phyloP scores from a whole-genome alignment of 1,284 basidiomycete genomes.

The Tylopilus sp. region DNA sequence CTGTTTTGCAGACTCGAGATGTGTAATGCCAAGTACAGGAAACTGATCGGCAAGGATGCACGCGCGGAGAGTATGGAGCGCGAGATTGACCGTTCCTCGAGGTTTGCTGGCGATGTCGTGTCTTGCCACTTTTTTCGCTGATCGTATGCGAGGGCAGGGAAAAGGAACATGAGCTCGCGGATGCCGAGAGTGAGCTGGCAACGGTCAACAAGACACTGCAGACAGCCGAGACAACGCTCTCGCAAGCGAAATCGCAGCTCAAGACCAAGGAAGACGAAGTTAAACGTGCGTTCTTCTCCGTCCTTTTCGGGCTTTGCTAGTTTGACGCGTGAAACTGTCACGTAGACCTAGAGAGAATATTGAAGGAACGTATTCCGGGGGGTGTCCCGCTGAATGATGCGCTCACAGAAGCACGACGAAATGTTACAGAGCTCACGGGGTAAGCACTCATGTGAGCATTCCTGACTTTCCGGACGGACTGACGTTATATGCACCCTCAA shows the following conservation, averaged over 20 bases:
- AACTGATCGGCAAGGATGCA: conserved; percentile 58
- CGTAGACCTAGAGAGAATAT: conserved; percentile 52
- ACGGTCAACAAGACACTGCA: conserved; percentile 55
- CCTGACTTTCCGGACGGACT: background rate
- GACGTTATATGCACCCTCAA: background rate
- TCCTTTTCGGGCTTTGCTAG: background rate
- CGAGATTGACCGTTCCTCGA: conserved; percentile 56
- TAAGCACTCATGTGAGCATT: conserved; percentile 33
- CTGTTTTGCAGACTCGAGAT: conserved; percentile 50
- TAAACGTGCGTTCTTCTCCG: conserved; percentile 43
- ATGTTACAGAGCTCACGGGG: conserved; percentile 56
- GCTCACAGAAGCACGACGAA: conserved; percentile 51
- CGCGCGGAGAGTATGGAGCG: conserved; percentile 66
- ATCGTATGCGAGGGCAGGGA: conserved; percentile 41
- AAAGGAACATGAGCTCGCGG: conserved; percentile 60
- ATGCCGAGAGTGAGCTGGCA: conserved; percentile 51
- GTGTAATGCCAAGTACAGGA: conserved; percentile 60
- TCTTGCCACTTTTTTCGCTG: background rate
- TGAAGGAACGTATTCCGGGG: conserved; percentile 48
- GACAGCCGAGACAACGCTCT: conserved; percentile 58
- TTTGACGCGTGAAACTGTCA: background rate
- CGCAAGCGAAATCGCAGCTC: conserved; percentile 57
- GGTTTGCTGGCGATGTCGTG: conserved; percentile 39
- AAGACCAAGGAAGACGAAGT: conserved; percentile 62
- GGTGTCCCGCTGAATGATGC: conserved; percentile 49